Conservation (phyloP, 2,329 filamentous ascomycete genomes). For the Scedosporium boydii region DNA sequence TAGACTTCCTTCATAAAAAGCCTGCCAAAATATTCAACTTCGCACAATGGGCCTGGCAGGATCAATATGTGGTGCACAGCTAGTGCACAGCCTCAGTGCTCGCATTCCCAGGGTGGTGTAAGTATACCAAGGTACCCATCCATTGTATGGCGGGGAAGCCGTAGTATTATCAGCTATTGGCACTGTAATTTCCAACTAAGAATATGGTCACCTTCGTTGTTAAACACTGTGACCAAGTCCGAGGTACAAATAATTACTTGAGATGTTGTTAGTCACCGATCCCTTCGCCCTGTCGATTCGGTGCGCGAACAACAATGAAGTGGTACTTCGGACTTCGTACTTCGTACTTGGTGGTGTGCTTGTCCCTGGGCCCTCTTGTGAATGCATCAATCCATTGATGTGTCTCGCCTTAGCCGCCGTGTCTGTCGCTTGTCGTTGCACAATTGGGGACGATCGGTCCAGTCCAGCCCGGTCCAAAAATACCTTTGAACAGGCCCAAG, state of each 20-base stretch:
- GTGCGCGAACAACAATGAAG: too few species aligned
- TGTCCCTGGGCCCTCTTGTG: background rate
- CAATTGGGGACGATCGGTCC: too few species aligned
- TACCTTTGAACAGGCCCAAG: background rate
- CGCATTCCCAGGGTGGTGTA: background rate
- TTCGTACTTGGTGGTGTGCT: too few species aligned
- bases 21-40: background rate
- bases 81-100: background rate
- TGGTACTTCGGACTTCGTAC: too few species aligned
- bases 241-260: background rate
- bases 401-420: background rate
- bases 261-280: background rate
- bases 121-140: background rate
- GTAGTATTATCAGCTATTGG: too few species aligned
- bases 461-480: background rate
- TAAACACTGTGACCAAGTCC: background rate
- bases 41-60: background rate
- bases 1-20: background rate
- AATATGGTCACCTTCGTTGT: too few species aligned
- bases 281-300: background rate
- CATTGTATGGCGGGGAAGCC: background rate
- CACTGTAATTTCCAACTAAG: too few species aligned
- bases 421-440: background rate
- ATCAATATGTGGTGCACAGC: background rate
- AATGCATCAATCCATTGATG: background rate